These are phyloP conservation scores for Verbena officinalis DNA, from an alignment of 257 asterid species.

Conservation along the genomic window DNA sequence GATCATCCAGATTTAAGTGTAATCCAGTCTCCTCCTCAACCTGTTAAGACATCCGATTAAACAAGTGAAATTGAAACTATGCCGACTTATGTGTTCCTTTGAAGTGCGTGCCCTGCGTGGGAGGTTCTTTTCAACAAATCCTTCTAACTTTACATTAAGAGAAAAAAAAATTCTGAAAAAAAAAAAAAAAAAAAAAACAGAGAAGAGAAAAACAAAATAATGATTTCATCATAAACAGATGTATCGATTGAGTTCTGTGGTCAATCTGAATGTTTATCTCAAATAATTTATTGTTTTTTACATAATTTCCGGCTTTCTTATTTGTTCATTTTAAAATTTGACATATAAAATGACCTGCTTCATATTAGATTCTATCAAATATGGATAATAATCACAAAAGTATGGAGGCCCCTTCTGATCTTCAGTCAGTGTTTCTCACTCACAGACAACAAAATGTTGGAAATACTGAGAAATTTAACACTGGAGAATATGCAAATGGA, in stretches of 20 bases:
- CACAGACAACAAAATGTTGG: conserved; percentile 11
- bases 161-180: background rate
- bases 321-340: background rate
- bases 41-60: conserved; percentile 42
- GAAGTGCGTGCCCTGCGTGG: background rate
- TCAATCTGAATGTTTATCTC: background rate
- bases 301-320: background rate
- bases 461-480: background rate
- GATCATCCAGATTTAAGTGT: conserved; percentile 60
- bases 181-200: background rate
- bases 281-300: background rate
- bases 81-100: conserved; percentile 2
- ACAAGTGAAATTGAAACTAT: conserved; percentile 20
- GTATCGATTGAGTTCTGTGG: background rate
- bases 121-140: background rate
- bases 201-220: background rate
- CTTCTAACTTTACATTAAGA: background rate
- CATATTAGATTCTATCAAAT: background rate
- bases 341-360: background rate
- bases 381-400: background rate
- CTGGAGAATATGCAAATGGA: conserved; percentile 1
- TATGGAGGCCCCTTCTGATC: background rate
- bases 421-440: background rate
- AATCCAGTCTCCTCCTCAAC: conserved; percentile 94
- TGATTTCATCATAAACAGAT: background rate